Evolutionary conservation across 1,139 yeast species (phyloP).

Genomic region (Pichia inconspicua): DNA sequence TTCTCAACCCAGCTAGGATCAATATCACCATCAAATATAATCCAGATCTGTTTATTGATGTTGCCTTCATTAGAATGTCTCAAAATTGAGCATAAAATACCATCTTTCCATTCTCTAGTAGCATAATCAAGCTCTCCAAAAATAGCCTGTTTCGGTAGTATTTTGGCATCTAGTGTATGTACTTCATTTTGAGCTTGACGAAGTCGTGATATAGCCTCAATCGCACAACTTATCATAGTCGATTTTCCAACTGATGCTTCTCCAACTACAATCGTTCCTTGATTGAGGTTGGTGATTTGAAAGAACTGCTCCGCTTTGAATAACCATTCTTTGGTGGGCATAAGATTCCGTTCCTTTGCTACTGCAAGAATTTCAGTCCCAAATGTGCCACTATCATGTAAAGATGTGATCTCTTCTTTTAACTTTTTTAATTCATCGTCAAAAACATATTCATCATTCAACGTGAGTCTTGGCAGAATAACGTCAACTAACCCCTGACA

Average conservation of each 20-base stretch:
- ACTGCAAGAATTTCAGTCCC: not conserved
- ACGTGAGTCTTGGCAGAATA: conserved; percentile 57
- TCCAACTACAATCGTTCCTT: conserved; percentile 81
- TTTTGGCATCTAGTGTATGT: conserved; percentile 66
- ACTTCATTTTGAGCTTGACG: conserved; percentile 32
- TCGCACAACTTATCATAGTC: conserved; percentile 41
- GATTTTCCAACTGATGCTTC: conserved; percentile 72
- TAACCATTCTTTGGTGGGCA: conserved; percentile 37
- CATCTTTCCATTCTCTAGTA: conserved; percentile 92
- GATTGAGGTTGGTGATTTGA: conserved; percentile 58
- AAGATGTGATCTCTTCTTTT: conserved; percentile 2
- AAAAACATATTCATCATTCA: conserved; percentile 41
- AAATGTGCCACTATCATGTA: conserved; percentile 7
- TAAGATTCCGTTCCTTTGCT: conserved; percentile 25
- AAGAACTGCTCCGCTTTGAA: conserved; percentile 55
- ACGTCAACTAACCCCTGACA: conserved; percentile 51
- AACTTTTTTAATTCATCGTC: conserved; percentile 26
- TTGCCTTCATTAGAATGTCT: conserved; percentile 52
- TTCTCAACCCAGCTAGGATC: conserved; percentile 96
- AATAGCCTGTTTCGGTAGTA: conserved; percentile 54
- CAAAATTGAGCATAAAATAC: conserved; percentile 63
- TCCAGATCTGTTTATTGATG: conserved; percentile 53
- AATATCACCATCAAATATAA: conserved; percentile 86
- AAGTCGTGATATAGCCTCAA: conserved; percentile 35
- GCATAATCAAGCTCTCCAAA: conserved; percentile 67